Evolutionary conservation across 768 basidiomycete species (phyloP).

Genomic region (Phanerodontia chrysosporium): DNA sequence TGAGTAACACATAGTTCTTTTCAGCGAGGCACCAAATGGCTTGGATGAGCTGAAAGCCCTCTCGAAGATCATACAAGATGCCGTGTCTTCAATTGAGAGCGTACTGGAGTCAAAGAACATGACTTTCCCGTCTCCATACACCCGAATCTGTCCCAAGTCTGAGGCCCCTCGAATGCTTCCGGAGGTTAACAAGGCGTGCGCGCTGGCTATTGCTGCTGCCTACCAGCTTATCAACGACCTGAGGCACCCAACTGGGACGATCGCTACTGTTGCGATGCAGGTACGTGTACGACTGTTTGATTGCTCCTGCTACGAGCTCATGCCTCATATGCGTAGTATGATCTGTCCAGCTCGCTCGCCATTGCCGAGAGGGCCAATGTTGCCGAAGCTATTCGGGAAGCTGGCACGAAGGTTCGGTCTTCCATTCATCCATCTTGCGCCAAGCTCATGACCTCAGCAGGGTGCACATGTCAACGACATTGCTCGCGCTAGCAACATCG

Average conservation of each 20-base stretch:
- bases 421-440: too few species aligned
- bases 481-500: constrained; percentile 18
- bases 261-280: constrained; percentile 7
- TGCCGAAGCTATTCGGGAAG: constrained; percentile 3
- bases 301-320: not conserved
- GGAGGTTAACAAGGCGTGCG: not conserved
- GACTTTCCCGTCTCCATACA: constrained; percentile 1
- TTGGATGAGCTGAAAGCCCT: constrained; percentile 5
- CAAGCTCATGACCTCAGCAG: constrained; percentile 5
- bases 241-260: constrained; percentile 18
- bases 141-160: not conserved
- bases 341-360: not conserved
- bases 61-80: not conserved
- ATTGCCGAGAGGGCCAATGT: not conserved
- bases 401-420: constrained; percentile 4
- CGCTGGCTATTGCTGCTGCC: constrained; percentile 26
- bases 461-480: constrained; percentile 30
- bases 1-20: too few species aligned
- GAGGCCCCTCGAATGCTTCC: constrained; percentile 11
- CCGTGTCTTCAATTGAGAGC: constrained; percentile 1
- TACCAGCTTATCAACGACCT: constrained; percentile 28
- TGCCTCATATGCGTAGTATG: not conserved
- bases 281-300: not conserved
- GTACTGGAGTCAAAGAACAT: not conserved
- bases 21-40: not conserved